These are phyloP conservation scores for Cyclotella atomus DNA, from an alignment of 108 stramenopile species.

Conservation along the genomic window DNA sequence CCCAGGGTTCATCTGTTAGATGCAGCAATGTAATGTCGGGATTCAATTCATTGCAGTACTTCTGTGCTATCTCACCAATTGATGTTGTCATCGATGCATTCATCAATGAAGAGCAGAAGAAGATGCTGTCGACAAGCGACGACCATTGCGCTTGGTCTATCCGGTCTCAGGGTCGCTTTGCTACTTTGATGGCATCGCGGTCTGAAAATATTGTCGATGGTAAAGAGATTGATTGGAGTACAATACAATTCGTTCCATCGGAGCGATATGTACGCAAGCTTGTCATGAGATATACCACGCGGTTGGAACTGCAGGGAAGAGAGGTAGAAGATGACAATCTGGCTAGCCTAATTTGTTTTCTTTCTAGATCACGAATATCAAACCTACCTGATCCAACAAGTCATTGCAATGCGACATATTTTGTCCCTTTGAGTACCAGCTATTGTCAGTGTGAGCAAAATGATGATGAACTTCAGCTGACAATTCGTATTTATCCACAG, in stretches of 20 bases:
- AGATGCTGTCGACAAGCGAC: not conserved
- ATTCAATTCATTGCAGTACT: not conserved
- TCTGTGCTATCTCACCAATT: slow-evolving; percentile 31
- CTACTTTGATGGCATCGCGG: slow-evolving; percentile 12
- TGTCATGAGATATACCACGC: slow-evolving; percentile 36
- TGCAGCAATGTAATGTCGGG: too few relatives aligned
- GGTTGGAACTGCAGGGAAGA: slow-evolving; percentile 40
- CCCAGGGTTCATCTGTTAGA: too few relatives aligned
- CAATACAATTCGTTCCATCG: slow-evolving; percentile 43
- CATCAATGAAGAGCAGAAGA: not conserved
- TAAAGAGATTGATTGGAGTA: slow-evolving; percentile 5
- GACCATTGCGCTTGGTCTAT: not conserved
- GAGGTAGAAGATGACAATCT: slow-evolving; percentile 16
- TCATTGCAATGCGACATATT: slow-evolving; percentile 53
- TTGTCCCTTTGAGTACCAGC: slow-evolving; percentile 12
- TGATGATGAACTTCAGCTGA: slow-evolving; percentile 12
- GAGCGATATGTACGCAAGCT: slow-evolving; percentile 50
- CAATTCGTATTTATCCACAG: slow-evolving; percentile 63
- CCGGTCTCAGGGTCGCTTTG: slow-evolving; percentile 15
- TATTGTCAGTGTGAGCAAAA: not conserved
- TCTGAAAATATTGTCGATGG: not conserved
- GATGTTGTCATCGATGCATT: slow-evolving; percentile 30
- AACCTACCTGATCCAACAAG: slow-evolving; percentile 38
- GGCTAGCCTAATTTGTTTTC: slow-evolving; percentile 23
- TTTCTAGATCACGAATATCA: slow-evolving; percentile 11